Conservation (phyloP, 2,329 filamentous ascomycete species). For the Penicillium sp. region DNA sequence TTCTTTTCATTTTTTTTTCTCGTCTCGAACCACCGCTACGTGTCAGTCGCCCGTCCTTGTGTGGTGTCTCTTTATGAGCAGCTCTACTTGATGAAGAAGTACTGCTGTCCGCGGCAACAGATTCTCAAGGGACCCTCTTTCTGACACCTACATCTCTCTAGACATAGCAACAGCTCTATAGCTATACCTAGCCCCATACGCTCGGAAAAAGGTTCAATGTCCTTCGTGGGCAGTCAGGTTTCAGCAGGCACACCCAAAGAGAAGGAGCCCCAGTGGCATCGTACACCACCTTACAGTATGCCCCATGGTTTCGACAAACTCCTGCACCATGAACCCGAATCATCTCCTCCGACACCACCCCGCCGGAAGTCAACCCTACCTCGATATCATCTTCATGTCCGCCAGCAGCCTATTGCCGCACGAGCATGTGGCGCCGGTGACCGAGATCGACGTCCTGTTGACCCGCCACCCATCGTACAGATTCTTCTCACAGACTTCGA, state of each 20-base stretch:
- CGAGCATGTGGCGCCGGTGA: conserved; percentile 50
- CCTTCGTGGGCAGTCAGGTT: conserved; percentile 13
- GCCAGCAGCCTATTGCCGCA: conserved; percentile 49
- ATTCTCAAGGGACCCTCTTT: not conserved
- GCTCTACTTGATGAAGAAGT: not conserved
- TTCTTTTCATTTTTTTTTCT: conserved; percentile 16
- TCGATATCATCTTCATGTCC: conserved; percentile 44
- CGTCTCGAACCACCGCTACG: conserved; percentile 8
- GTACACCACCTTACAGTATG: conserved; percentile 27
- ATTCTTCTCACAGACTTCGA: conserved; percentile 48
- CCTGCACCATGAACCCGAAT: conserved; percentile 31
- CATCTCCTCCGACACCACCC: conserved; percentile 24
- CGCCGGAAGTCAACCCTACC: conserved; percentile 24
- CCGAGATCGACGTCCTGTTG: conserved; percentile 48
- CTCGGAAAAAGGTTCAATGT: conserved; percentile 27
- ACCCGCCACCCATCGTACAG: conserved; percentile 51
- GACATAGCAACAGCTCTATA: conserved; percentile 30
- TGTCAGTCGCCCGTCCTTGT: conserved; percentile 18
- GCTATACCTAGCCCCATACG: conserved; percentile 30
- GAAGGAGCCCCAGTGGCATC: conserved; percentile 5
- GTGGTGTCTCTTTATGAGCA: not conserved
- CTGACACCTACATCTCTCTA: conserved; percentile 21
- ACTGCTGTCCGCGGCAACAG: not conserved
- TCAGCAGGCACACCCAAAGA: conserved; percentile 9
- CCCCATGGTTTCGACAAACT: conserved; percentile 41